Percentiles rank a stretch among this genome's conserved stretches.
phyloP scores from a whole-genome alignment of 169 alveolate species.

The Eimeria maxima region DNA sequence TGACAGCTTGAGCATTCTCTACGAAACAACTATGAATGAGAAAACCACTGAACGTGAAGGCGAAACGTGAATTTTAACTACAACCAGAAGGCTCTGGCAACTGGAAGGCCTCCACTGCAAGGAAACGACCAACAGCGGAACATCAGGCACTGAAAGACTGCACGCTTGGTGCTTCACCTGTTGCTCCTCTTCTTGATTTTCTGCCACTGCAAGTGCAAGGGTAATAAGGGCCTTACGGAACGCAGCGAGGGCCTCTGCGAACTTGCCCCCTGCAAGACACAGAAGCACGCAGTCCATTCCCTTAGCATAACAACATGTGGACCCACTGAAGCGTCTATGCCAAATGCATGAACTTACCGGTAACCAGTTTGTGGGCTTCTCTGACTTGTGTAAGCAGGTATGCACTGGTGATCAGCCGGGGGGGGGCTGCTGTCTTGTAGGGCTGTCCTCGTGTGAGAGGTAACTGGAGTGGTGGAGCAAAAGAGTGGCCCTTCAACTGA shows the following conservation, averaged over 20 bases:
- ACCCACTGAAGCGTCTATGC: neutral
- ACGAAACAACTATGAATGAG: neutral
- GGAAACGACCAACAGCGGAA: no score
- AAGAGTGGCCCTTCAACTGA: slow-evolving; percentile 67
- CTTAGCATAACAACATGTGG: neutral
- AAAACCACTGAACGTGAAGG: neutral
- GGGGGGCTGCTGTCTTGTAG: slow-evolving; percentile 62
- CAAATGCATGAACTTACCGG: slow-evolving; percentile 47
- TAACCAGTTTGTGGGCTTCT: slow-evolving; percentile 83
- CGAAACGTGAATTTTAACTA: neutral
- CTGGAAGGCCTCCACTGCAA: neutral
- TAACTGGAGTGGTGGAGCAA: slow-evolving; percentile 65
- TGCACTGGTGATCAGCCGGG: slow-evolving; percentile 41
- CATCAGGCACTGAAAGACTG: neutral
- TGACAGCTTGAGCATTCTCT: neutral
- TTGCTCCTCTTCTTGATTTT: slow-evolving; percentile 82
- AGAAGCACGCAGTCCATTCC: neutral
- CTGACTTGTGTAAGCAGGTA: slow-evolving; percentile 55
- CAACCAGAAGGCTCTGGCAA: neutral
- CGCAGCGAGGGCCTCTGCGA: slow-evolving; percentile 85
- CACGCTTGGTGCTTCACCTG: slow-evolving; percentile 21
- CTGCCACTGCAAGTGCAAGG: slow-evolving; percentile 80
- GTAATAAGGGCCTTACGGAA: slow-evolving; percentile 85
- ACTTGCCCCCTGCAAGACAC: slow-evolving; percentile 84
- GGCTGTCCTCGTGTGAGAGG: slow-evolving; percentile 75